phyloP scores from a whole-genome alignment of 139 green algal species.

The Picochlorum sp. region DNA sequence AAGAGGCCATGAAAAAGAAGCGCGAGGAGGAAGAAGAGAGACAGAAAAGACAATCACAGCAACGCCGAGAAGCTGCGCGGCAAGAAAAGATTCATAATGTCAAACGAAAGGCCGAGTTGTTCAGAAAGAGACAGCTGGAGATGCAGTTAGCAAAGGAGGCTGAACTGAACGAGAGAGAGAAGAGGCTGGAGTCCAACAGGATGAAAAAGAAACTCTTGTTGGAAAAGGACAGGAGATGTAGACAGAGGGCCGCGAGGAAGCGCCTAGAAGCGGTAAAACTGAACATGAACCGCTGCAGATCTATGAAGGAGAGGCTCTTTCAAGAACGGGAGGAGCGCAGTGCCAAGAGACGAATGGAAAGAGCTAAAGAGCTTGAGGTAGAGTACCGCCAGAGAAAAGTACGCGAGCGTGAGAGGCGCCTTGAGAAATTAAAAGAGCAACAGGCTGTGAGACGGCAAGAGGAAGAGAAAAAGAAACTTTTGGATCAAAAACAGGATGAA shows the following conservation, averaged over 20 bases:
- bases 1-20: not conserved
- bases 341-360: no score
- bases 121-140: not conserved
- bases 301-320: not conserved
- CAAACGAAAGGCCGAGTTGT: not conserved
- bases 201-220: not conserved
- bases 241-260: not conserved
- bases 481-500: not conserved
- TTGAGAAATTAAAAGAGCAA: no score
- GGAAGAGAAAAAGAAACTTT: no score
- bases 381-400: no score
- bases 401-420: no score
- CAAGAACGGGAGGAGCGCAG: no score
- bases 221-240: not conserved
- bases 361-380: no score
- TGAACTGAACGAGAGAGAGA: not conserved
- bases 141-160: no score
- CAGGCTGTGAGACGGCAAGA: no score
- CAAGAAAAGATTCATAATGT: slow-evolving; percentile 5
- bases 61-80: not conserved
- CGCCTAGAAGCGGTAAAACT: not conserved
- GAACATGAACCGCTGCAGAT: not conserved
- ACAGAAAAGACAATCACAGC: not conserved
- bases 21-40: not conserved
- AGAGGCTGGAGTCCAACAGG: not conserved